Evolutionary conservation across 2,329 filamentous ascomycete species (phyloP), one percentile per base, ranked within the genome.

Genomic region (Thelonectria discophora): DNA sequence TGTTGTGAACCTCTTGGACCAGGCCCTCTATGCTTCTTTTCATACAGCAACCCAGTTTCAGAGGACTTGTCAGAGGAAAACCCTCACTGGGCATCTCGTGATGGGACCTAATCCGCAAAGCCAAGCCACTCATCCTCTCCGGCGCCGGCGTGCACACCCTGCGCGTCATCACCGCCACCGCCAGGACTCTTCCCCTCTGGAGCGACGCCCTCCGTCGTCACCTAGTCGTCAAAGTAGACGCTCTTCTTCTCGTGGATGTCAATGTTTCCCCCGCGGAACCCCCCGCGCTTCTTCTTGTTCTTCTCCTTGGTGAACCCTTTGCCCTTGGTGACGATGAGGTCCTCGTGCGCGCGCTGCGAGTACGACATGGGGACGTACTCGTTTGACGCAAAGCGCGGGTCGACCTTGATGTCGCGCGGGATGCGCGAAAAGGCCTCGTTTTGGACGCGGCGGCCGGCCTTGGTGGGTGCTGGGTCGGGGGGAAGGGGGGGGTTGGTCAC

Each of bases 231-330:
- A 78, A 99, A 99, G 81, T 97, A 97, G 81, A 97, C 91, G 60
- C 92, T 90, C 79, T 94, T 94, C 66, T 90, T 90, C 18, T 89
- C 88, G 13, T 84, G 80, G 55, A 94, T 91, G 75, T 99, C 94
- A 72, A 99, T 97, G 54, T 85, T 79, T 7, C 95, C 95, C 46
- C 95, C 95, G 49, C 91, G 88, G 84, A 97, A 99, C 68, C 90
- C 92, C 52, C 95, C 95, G 70, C 88, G 85, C 85, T 93, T 94
- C 86, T 93, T 95, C 85, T 99, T 99, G 81, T 99, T 99, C 88
- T 99, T 99, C 83, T 98, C 95, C 84, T 99, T 99, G 62, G 94
- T 98, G 80, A 99, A 99, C 4, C 93, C 93, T 81, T 97, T 98
- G 72, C 95, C 95, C 76, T 90, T 92, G 32, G 94, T 98, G 40